phyloP scores from a whole-genome alignment of 2,329 filamentous ascomycete species.

The Sclerotinia glacialis region DNA sequence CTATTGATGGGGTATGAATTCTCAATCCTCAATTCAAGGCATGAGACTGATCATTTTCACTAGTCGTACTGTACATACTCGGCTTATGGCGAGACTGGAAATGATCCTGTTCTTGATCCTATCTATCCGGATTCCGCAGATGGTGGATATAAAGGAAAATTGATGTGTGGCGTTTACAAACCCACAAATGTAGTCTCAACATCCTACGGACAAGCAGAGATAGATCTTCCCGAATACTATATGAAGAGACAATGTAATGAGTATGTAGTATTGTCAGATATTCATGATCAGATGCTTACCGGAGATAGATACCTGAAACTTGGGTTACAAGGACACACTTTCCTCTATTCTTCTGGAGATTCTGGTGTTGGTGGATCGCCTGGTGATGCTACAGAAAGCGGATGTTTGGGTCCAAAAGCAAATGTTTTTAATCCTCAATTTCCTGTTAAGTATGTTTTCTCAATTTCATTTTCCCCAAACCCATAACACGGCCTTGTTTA shows the following conservation, averaged over 20 bases:
- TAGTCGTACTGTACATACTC: slow-evolving; percentile 26
- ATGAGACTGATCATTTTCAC: neutral
- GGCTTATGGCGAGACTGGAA: slow-evolving; percentile 23
- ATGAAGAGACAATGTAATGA: slow-evolving; percentile 50
- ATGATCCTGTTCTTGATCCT: slow-evolving; percentile 44
- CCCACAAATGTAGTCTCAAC: slow-evolving; percentile 45
- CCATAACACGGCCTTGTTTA: neutral
- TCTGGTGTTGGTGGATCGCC: slow-evolving; percentile 42
- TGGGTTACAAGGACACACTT: slow-evolving; percentile 46
- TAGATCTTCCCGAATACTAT: slow-evolving; percentile 52
- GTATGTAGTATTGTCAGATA: slow-evolving; percentile 27
- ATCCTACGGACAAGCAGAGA: slow-evolving; percentile 53
- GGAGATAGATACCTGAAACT: slow-evolving; percentile 46
- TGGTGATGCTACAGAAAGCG: slow-evolving; percentile 38
- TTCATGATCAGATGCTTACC: neutral
- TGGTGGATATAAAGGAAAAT: slow-evolving; percentile 50
- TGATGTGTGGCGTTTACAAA: slow-evolving; percentile 49
- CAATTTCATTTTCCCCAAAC: neutral
- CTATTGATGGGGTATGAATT: slow-evolving; percentile 21
- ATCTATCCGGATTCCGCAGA: slow-evolving; percentile 48
- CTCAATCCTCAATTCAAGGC: neutral
- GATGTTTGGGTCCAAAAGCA: slow-evolving; percentile 46
- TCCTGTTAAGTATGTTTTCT: slow-evolving; percentile 31
- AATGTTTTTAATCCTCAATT: slow-evolving; percentile 46
- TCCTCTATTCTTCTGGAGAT: slow-evolving; percentile 49